Evolutionary conservation across 1,284 basidiomycete genomes (phyloP).

Genomic region (Bjerkandera adusta): DNA sequence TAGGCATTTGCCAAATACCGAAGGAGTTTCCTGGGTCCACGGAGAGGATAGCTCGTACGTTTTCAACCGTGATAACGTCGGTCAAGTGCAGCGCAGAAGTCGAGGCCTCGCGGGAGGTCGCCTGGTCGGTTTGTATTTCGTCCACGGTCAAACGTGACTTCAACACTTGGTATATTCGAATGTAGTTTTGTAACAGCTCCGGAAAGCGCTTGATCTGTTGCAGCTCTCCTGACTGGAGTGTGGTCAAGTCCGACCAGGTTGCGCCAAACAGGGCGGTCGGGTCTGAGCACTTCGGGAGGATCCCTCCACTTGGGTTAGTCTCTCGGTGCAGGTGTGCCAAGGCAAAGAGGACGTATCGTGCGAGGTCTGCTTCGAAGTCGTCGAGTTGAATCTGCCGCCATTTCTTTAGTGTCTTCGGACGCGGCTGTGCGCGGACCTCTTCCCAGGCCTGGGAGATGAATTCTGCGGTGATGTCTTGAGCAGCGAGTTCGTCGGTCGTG

Average conservation of each 20-base stretch:
- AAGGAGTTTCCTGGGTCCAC: slow-evolving; percentile 66
- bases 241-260: slow-evolving; percentile 24
- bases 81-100: slow-evolving; percentile 23
- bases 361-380: slow-evolving; percentile 32
- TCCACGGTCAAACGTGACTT: slow-evolving; percentile 24
- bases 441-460: slow-evolving; percentile 24
- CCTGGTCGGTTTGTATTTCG: background rate
- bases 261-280: slow-evolving; percentile 8
- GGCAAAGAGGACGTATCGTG: slow-evolving; percentile 30
- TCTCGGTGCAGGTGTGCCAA: slow-evolving; percentile 25
- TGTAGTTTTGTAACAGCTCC: slow-evolving; percentile 29
- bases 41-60: slow-evolving; percentile 49
- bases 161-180: slow-evolving; percentile 27
- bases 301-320: background rate
- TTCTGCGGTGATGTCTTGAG: slow-evolving; percentile 18
- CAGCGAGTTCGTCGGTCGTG: slow-evolving; percentile 15
- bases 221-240: slow-evolving; percentile 28
- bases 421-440: slow-evolving; percentile 19
- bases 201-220: slow-evolving; percentile 26
- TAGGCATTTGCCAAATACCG: slow-evolving; percentile 56
- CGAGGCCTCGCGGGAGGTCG: background rate
- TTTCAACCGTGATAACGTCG: slow-evolving; percentile 38
- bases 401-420: slow-evolving; percentile 22
- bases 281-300: background rate
- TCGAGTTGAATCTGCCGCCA: slow-evolving; percentile 28